Conservation (phyloP, 495 filamentous ascomycete genomes). For the Penicillium bialowiezense region DNA sequence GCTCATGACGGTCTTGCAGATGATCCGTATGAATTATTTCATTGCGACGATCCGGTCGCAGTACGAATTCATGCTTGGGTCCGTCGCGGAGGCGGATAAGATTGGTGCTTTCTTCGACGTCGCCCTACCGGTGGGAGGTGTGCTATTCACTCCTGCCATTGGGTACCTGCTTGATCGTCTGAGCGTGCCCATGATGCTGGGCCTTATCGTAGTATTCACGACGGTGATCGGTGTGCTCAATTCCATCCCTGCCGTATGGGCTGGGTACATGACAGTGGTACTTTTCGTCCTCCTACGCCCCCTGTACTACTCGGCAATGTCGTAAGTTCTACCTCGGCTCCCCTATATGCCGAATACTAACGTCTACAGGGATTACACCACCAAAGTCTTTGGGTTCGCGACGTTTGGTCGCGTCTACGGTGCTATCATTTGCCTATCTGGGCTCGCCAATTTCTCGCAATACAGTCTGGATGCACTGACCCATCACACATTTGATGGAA, state of each 20-base stretch:
- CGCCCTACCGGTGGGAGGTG: conserved; percentile 82
- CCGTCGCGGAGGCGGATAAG: conserved; percentile 53
- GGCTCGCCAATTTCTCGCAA: conserved; percentile 82
- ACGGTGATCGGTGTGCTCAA: conserved; percentile 78
- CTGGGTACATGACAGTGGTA: conserved; percentile 72
- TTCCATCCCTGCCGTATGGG: conserved; percentile 65
- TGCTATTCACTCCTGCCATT: conserved; percentile 81
- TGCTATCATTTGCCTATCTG: conserved; percentile 82
- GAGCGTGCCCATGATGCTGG: conserved; percentile 66
- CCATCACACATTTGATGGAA: conserved; percentile 64
- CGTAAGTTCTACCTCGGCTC: conserved; percentile 35
- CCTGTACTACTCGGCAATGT: conserved; percentile 52
- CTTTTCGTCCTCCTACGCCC: conserved; percentile 65
- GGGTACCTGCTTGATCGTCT: conserved; percentile 71
- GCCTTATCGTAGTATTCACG: conserved; percentile 66
- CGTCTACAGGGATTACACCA: conserved; percentile 67
- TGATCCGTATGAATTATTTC: conserved; percentile 97
- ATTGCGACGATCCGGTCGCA: conserved; percentile 87
- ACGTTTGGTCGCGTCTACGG: conserved; percentile 95
- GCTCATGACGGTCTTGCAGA: conserved; percentile 89
- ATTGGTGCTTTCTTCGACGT: conserved; percentile 89
- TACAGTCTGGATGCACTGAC: conserved; percentile 76
- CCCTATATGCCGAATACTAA: conserved; percentile 10
- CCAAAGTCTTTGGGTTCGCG: conserved; percentile 92
- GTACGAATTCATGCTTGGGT: conserved; percentile 72